Base-by-base conservation (phyloP, 2,329 filamentous ascomycete genomes). In the Colletotrichum scovillei region DNA sequence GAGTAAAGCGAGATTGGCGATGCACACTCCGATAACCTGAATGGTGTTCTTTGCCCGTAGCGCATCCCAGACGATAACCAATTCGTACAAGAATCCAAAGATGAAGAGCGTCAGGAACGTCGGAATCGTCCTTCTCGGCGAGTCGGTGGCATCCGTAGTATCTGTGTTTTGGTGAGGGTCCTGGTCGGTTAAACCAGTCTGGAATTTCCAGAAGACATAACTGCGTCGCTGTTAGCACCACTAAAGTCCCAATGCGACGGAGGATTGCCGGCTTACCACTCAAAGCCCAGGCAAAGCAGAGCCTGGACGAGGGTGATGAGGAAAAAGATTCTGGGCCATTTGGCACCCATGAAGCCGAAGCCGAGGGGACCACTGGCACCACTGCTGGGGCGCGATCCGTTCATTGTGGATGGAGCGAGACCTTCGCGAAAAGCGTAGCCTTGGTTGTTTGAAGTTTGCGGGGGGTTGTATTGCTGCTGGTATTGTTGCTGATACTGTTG, bases 61-160 rank as follows among this genome's bases (percentile, higher is more conserved):
- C 19, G 96, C 97, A 86, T 99, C 97, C 89, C 95, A 98, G 14
- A 97, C 94, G 66, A 99, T 88, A 32, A 97, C 86, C 38, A 98
- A 86, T 80, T 98, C 92, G 85, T 98, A 99, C 71, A 99, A 83
- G 85, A 97, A 98, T 74, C 95, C 97, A 82, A 99, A 98, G 82
- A 98, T 98, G 87, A 98, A 98, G 59, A 99, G 91, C 28, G 96
- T 95, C 72, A 99, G 88, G 84, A 98, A 98, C 49, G 96, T 98
- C 30, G 97, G 96, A 76, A 99, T 98, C 0, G 95, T 92, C 80
- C 88, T 89, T 77, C 88, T 87, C 75, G 91, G 88, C 14, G 90
- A 87, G 66, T 85, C 82, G 85, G 86, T 62, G 86, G 84, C 63
- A 86, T 84, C 60, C 81, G 85, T 55, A 63, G 78, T 75, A 35